Conservation (phyloP, 2,329 filamentous ascomycete species). For the Epichloe amarillans region DNA sequence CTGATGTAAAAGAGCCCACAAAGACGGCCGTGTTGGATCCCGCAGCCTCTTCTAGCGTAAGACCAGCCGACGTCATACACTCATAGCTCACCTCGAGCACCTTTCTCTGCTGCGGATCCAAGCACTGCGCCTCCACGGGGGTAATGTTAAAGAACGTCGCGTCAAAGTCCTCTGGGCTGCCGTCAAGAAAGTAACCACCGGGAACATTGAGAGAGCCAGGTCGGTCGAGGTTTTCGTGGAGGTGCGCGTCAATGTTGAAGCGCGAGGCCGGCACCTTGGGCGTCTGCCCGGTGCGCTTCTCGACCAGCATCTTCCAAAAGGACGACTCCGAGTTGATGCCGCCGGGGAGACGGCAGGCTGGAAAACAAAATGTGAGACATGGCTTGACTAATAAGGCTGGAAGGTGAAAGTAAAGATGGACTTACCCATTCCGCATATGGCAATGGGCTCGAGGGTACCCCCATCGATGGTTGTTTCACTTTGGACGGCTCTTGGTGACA, state of each 20-base stretch:
- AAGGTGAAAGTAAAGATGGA: too few relatives aligned
- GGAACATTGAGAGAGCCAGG: not conserved
- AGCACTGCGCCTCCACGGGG: not conserved
- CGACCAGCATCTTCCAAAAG: not conserved
- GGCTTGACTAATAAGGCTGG: too few relatives aligned
- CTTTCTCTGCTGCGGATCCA: slow-evolving; percentile 1
- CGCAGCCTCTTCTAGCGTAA: not conserved
- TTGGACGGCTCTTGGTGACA: too few relatives aligned
- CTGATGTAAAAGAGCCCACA: not conserved
- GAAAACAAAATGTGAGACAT: too few relatives aligned
- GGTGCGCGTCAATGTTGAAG: not conserved
- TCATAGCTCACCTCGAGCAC: not conserved
- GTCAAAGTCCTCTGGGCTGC: not conserved
- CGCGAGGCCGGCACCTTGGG: not conserved
- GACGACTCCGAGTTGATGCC: too few relatives aligned
- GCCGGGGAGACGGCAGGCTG: too few relatives aligned
- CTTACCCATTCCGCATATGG: too few relatives aligned
- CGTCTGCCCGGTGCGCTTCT: not conserved
- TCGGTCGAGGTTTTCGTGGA: not conserved
- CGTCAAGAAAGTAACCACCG: not conserved
- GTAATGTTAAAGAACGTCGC: not conserved
- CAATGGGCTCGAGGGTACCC: too few relatives aligned
- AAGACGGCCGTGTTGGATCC: not conserved
- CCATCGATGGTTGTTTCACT: too few relatives aligned
- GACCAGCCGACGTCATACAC: not conserved